These are phyloP conservation scores for Haplographium delicatum DNA, from an alignment of 495 filamentous ascomycete species.

Conservation along the genomic window DNA sequence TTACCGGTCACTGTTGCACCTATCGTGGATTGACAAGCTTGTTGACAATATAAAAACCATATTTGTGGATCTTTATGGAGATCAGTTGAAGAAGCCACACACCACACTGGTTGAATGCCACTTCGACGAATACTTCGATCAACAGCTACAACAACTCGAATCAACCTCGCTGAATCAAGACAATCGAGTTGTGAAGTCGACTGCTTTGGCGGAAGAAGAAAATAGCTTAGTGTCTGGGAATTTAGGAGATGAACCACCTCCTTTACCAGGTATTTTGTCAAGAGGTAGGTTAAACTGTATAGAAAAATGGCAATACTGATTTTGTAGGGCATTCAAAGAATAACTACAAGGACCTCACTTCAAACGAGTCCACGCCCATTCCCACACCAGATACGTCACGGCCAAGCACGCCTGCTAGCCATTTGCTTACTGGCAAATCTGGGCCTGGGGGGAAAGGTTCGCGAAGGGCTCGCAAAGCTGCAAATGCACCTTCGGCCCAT, in stretches of 20 bases:
- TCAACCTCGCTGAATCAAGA: slow-evolving; percentile 28
- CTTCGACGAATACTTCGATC: slow-evolving; percentile 93
- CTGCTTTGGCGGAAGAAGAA: slow-evolving; percentile 42
- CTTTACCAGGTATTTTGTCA: slow-evolving; percentile 34
- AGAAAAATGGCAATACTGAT: slow-evolving; percentile 3
- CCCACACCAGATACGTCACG: slow-evolving; percentile 74
- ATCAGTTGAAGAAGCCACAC: slow-evolving; percentile 77
- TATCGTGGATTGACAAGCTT: slow-evolving; percentile 96
- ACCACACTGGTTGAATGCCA: slow-evolving; percentile 68
- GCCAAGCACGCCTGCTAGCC: slow-evolving; percentile 62
- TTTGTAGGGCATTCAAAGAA: slow-evolving; percentile 35
- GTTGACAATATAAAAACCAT: slow-evolving; percentile 89
- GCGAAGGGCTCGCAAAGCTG: slow-evolving; percentile 74
- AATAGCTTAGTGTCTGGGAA: slow-evolving; percentile 33
- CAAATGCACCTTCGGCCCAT: slow-evolving; percentile 54
- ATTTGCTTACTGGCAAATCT: slow-evolving; percentile 65
- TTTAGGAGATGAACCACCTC: slow-evolving; percentile 39
- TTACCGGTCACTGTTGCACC: slow-evolving; percentile 89
- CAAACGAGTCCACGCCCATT: slow-evolving; percentile 58
- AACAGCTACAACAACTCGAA: slow-evolving; percentile 84
- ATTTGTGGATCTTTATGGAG: slow-evolving; percentile 82
- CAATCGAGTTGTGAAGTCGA: slow-evolving; percentile 27
- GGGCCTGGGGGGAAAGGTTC: slow-evolving; percentile 71
- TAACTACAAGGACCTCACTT: slow-evolving; percentile 37
- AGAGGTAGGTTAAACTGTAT: too few relatives aligned